Evolutionary conservation across 306 rosid genomes (phyloP).

Genomic region (Oxytropis ochrocephala): DNA sequence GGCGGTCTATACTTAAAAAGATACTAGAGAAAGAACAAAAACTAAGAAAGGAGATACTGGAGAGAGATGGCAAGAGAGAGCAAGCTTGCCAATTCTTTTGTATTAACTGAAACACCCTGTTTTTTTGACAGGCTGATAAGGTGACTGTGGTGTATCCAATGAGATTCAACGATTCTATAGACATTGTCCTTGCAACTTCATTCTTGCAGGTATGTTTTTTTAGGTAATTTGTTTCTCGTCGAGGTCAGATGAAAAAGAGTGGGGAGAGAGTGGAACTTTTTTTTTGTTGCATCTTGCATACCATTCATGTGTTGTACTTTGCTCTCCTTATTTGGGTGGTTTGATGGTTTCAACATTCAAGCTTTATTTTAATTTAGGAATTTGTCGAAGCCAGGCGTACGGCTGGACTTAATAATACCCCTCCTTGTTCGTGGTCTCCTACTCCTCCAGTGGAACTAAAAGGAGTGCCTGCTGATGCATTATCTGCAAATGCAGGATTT

Average conservation of each 20-base stretch:
- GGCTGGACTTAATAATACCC: slow-evolving; percentile 77
- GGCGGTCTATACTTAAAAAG: not conserved
- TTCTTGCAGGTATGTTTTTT: slow-evolving; percentile 75
- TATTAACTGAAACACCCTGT: not conserved
- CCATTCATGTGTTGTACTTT: slow-evolving; percentile 15
- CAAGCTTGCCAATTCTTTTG: not conserved
- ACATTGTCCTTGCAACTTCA: slow-evolving; percentile 84
- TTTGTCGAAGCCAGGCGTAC: slow-evolving; percentile 96
- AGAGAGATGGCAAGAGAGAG: not conserved
- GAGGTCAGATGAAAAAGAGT: slow-evolving; percentile 1
- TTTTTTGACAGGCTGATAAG: slow-evolving; percentile 73
- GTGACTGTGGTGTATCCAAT: slow-evolving; percentile 88
- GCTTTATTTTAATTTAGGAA: slow-evolving; percentile 51
- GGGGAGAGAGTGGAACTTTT: not conserved
- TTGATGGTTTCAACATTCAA: slow-evolving; percentile 25
- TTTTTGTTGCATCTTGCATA: slow-evolving; percentile 15
- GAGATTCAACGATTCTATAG: slow-evolving; percentile 91
- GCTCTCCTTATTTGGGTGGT: slow-evolving; percentile 15
- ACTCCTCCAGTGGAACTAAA: slow-evolving; percentile 70
- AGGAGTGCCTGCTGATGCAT: slow-evolving; percentile 64
- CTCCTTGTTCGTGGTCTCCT: slow-evolving; percentile 82
- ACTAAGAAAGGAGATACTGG: not conserved
- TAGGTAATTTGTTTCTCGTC: not conserved
- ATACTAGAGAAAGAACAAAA: not conserved
- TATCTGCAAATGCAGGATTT: slow-evolving; percentile 92